Evolutionary conservation across 495 filamentous ascomycete genomes (phyloP).

Genomic region (Zalerion maritima): DNA sequence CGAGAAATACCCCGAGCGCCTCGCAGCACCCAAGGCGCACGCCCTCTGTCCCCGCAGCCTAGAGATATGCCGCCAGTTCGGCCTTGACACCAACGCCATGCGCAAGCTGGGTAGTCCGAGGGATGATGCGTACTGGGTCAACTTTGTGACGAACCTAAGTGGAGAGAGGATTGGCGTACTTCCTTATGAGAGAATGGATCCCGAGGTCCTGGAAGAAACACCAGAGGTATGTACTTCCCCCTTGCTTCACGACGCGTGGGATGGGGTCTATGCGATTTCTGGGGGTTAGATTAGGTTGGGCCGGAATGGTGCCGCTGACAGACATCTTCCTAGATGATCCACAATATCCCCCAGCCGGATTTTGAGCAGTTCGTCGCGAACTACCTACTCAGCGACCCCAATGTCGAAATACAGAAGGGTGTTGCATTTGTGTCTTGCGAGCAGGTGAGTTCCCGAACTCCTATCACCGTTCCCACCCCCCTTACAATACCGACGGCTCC

Average conservation of each 20-base stretch:
- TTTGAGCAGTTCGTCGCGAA: conserved; percentile 10
- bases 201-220: conserved; percentile 9
- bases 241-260: too few relatives aligned
- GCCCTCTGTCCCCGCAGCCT: conserved; percentile 9
- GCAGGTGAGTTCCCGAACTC: too few relatives aligned
- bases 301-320: too few relatives aligned
- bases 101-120: conserved; percentile 6
- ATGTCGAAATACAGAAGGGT: conserved; percentile 7
- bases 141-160: conserved; percentile 10
- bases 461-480: too few relatives aligned
- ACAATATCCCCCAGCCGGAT: conserved; percentile 12
- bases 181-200: conserved; percentile 13
- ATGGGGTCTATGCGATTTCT: too few relatives aligned
- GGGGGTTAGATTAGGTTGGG: too few relatives aligned
- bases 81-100: conserved; percentile 8
- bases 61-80: conserved; percentile 13
- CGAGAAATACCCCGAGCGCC: conserved; percentile 8
- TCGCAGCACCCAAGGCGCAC: conserved; percentile 12
- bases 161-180: conserved; percentile 8
- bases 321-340: conserved; percentile 9
- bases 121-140: conserved; percentile 12
- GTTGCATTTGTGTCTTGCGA: conserved; percentile 8
- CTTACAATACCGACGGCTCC: too few relatives aligned
- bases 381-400: conserved; percentile 1
- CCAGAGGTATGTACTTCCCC: conserved; percentile 7